Conservation (phyloP, 2,329 filamentous ascomycete genomes). For the Fusarium verrucosum region DNA sequence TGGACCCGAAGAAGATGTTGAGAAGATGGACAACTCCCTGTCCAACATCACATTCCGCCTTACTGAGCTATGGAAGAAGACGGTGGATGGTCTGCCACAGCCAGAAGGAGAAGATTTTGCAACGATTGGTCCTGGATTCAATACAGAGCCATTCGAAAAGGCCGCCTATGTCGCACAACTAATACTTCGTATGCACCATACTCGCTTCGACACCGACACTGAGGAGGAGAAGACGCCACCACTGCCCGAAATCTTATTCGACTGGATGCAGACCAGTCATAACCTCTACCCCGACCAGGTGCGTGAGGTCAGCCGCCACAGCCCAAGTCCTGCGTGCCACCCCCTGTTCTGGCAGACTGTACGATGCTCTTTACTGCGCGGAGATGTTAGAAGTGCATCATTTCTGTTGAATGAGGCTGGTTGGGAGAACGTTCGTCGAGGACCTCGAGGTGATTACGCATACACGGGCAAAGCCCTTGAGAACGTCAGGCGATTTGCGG, state of each 20-base stretch:
- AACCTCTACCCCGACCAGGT: constrained; percentile 75
- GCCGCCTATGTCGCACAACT: constrained; percentile 82
- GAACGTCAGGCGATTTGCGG: constrained; percentile 77
- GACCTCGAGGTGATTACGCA: constrained; percentile 69
- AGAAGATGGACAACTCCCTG: constrained; percentile 65
- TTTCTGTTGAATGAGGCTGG: constrained; percentile 76
- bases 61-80: constrained; percentile 64
- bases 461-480: constrained; percentile 81
- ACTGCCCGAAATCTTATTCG: constrained; percentile 80
- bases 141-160: constrained; percentile 73
- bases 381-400: constrained; percentile 74
- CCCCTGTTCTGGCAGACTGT: constrained; percentile 85
- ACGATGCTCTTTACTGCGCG: constrained; percentile 78
- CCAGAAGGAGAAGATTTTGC: constrained; percentile 64
- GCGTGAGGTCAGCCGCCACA: constrained; percentile 68
- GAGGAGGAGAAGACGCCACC: constrained; percentile 59
- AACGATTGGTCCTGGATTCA: constrained; percentile 71
- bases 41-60: constrained; percentile 63
- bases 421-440: constrained; percentile 79
- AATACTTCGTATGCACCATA: constrained; percentile 81
- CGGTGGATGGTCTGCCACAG: constrained; percentile 59
- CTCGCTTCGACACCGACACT: constrained; percentile 54
- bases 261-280: constrained; percentile 83
- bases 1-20: constrained; percentile 63
- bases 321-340: constrained; percentile 79